Evolutionary conservation across 768 basidiomycete species (phyloP).

Genomic region (Dictyophora rubrovolvata): DNA sequence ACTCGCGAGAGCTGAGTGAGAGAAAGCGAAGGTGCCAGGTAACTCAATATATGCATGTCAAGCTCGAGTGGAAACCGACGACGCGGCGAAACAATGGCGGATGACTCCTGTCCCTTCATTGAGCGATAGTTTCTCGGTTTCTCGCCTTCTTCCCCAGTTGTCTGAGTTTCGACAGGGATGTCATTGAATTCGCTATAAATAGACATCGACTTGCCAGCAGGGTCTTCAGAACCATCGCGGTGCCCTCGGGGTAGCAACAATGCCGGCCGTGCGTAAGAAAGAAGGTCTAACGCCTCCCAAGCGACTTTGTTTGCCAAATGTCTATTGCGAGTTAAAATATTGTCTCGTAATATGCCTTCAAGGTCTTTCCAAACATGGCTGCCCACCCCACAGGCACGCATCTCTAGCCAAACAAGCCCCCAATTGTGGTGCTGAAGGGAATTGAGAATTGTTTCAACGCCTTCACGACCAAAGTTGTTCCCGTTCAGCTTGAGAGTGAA

Average conservation of each 20-base stretch:
- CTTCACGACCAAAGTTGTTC: constrained; percentile 40
- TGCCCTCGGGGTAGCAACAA: constrained; percentile 19
- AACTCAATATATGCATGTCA: constrained; percentile 45
- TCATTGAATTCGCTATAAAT: not conserved
- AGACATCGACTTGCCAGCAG: not conserved
- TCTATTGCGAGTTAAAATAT: constrained; percentile 34
- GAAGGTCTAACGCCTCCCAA: constrained; percentile 38
- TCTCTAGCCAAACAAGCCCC: constrained; percentile 35
- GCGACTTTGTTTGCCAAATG: constrained; percentile 28
- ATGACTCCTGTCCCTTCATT: not conserved
- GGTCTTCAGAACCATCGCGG: not conserved
- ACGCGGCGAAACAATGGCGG: constrained; percentile 24
- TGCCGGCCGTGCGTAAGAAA: constrained; percentile 39
- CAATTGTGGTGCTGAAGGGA: constrained; percentile 39
- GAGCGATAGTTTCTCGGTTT: too few species aligned
- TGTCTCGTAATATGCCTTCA: constrained; percentile 21
- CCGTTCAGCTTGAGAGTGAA: constrained; percentile 43
- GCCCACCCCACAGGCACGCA: constrained; percentile 33
- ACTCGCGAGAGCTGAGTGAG: constrained; percentile 44
- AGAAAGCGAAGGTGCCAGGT: constrained; percentile 48
- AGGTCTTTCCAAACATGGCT: constrained; percentile 26
- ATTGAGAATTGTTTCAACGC: constrained; percentile 34
- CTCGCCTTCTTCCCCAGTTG: too few species aligned
- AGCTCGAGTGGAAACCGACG: constrained; percentile 44
- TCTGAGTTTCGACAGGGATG: not conserved